A percentile compares a stretch with the other conserved stretches of the same genome.
phyloP scores from a whole-genome alignment of 2,329 filamentous ascomycete genomes.

The Claviceps spartinae region DNA sequence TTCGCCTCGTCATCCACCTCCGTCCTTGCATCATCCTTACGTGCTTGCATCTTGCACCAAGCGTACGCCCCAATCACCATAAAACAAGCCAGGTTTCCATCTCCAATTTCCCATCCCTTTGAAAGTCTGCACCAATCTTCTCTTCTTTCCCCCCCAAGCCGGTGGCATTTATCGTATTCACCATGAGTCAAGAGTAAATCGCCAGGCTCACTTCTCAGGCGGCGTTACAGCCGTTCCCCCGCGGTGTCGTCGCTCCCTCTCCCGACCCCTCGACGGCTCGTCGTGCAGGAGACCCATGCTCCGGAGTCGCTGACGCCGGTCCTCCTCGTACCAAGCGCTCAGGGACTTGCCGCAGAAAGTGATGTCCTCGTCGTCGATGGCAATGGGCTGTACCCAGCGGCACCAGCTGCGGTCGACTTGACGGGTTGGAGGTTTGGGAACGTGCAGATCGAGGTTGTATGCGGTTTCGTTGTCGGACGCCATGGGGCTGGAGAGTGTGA shows the following conservation, averaged over 20 bases:
- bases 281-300: slow-evolving; percentile 1
- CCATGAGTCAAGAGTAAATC: not conserved
- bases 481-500: slow-evolving; percentile 4
- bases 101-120: too few species aligned
- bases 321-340: slow-evolving; percentile 46
- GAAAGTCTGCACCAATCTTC: too few species aligned
- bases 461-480: slow-evolving; percentile 11
- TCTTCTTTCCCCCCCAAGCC: too few species aligned
- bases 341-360: slow-evolving; percentile 48
- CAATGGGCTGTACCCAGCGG: slow-evolving; percentile 38
- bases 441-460: slow-evolving; percentile 19
- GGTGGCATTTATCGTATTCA: too few species aligned
- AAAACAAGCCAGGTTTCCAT: too few species aligned
- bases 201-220: not conserved
- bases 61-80: too few species aligned
- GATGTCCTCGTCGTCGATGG: slow-evolving; percentile 48
- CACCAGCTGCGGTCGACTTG: slow-evolving; percentile 22
- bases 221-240: not conserved
- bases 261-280: slow-evolving; percentile 7
- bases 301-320: slow-evolving; percentile 19
- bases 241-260: slow-evolving; percentile 16
- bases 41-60: too few species aligned
- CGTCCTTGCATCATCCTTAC: too few species aligned
- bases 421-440: slow-evolving; percentile 19
- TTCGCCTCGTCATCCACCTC: too few species aligned